Conservation (phyloP, 108 stramenopile species). For the Fragilariopsis cylindrus region DNA sequence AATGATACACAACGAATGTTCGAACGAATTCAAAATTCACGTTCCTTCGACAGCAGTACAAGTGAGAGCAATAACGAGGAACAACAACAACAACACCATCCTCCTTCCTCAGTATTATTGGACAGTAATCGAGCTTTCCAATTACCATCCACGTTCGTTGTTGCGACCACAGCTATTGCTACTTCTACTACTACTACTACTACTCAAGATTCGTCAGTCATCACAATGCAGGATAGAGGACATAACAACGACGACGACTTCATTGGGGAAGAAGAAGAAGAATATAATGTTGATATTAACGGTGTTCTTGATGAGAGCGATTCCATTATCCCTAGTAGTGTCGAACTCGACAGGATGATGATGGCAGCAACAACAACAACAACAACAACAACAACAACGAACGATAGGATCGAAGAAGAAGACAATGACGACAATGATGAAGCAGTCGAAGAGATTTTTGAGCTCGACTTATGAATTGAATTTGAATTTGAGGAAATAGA, state of each 20-base stretch:
- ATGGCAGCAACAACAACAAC: neutral
- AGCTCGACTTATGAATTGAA: conserved; percentile 1
- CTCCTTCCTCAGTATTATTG: too few relatives aligned
- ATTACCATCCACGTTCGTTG: too few relatives aligned
- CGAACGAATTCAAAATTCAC: neutral
- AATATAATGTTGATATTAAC: neutral
- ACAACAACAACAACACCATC: too few relatives aligned
- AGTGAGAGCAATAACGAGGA: too few relatives aligned
- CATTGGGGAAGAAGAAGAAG: conserved; percentile 1
- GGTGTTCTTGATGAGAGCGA: neutral
- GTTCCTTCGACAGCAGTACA: neutral
- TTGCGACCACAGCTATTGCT: too few relatives aligned
- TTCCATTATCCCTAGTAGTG: neutral
- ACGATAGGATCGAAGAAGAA: neutral
- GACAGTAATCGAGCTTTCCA: too few relatives aligned
- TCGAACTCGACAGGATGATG: neutral
- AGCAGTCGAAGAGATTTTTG: conserved; percentile 7
- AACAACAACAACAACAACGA: neutral
- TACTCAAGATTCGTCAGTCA: too few relatives aligned
- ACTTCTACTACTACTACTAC: too few relatives aligned
- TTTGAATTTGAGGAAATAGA: too few relatives aligned
- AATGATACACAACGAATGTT: conserved; percentile 3
- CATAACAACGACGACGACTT: neutral
- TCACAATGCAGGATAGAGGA: too few relatives aligned
- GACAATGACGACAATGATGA: neutral